A percentile compares a stretch with the other conserved stretches of the same genome.
Conservation (phyloP, 2,329 filamentous ascomycete genomes). For the Aspergillus fischeri region DNA sequence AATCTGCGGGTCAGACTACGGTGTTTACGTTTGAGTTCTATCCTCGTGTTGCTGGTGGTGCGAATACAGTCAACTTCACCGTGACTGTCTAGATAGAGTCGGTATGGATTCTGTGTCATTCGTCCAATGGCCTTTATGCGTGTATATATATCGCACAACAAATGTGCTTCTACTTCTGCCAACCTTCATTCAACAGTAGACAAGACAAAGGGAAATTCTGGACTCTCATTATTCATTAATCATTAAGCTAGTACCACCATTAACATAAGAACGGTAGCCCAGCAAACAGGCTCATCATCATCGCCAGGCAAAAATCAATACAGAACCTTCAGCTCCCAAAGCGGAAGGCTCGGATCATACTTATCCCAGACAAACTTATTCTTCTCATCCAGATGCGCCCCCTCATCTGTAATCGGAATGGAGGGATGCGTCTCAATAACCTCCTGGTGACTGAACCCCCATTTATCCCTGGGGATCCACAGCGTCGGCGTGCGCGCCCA, state of each 20-base stretch:
- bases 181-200: not conserved
- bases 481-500: slow-evolving; percentile 59
- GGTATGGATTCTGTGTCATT: not conserved
- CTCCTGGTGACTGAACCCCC: slow-evolving; percentile 72
- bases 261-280: not conserved
- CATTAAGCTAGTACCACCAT: not conserved
- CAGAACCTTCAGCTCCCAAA: slow-evolving; percentile 52
- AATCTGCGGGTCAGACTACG: slow-evolving; percentile 41
- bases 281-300: not conserved
- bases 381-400: slow-evolving; percentile 65
- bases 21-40: slow-evolving; percentile 55
- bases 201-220: not conserved
- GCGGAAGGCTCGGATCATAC: slow-evolving; percentile 53
- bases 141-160: not conserved
- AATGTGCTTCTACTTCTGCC: not conserved
- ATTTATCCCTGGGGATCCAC: slow-evolving; percentile 75
- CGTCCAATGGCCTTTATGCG: no score
- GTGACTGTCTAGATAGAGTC: slow-evolving; percentile 34
- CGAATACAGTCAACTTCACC: slow-evolving; percentile 49
- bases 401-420: slow-evolving; percentile 77
- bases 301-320: slow-evolving; percentile 33
- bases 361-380: slow-evolving; percentile 61
- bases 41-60: slow-evolving; percentile 42
- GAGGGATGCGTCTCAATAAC: slow-evolving; percentile 65
- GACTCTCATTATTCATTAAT: not conserved